Base-by-base conservation (phyloP, 2,329 filamentous ascomycete species). In the Cladophialophora yegresii region DNA sequence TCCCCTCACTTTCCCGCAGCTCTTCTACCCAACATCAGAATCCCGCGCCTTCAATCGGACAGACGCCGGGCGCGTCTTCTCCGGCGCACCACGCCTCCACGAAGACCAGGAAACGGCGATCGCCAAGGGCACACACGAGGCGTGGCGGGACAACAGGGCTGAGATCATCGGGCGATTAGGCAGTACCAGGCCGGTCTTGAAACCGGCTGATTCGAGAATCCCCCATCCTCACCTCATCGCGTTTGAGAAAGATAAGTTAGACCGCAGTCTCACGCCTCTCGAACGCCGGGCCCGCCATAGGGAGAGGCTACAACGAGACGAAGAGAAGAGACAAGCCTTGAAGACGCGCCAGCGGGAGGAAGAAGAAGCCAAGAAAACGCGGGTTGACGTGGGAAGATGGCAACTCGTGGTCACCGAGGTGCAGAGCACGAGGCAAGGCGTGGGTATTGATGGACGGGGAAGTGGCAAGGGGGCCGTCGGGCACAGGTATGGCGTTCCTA, bases 21-120 rank as follows among this genome's bases (percentile, higher is more conserved):
- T 88, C 59, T 89, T 88, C 76, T 83, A 86, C 63, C 86, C 86
- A 1, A 82, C 85, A 23, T 83, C 86, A 4, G 86, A 89, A 73
- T 88, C 86, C 0, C 82, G 86, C 4, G 80, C 81, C 23, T 88
- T 88, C 74, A 88, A 83, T n/a, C 85, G 86, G 71, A 80, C 79
- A n/a, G 86, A 88, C 69, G 86, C 86, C 3, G 86, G 83, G 20
- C 83, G 84, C 64, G 85, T 85, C 32, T 88, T 89, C 74, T 79
- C 77, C 16, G 78, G 73, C 16, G 78, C 79, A 5, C 78, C 79
- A 1, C 75, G 76, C 13, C 69, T 79, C 16, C 65, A 73, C 5
- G 73, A 74, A 12, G 73, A 79, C 45, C 73, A 77, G 10, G 70
- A 72, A 33, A 72, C 73, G 51, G 71, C 73, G n/a, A 70, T 77